Evolutionary conservation across 116 monocot species (phyloP), one percentile per base, ranked within the genome.

Genomic region (Thalassia testudinum): DNA sequence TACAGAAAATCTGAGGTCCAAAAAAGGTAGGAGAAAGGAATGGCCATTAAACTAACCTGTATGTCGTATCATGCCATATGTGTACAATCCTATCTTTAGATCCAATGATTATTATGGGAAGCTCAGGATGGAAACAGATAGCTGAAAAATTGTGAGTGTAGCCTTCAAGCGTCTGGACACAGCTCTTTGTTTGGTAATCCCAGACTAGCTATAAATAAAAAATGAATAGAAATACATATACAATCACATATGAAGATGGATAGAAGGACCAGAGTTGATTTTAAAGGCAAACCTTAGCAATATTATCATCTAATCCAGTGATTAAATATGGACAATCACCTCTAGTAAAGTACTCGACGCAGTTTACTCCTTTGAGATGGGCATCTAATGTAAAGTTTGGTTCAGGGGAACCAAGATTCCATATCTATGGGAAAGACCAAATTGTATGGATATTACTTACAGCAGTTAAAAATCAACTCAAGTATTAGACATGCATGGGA

Each of bases 131-230:
- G 50, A 87, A 93, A 54, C 78, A 75, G 17, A 83, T 87, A 66
- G 87, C 72, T 22, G 80, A 83, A 44, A 93, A 83, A 72, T 93
- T 93, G 59, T 87, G 83, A 16, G 83, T 87, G 62, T 93, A 87
- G n/a, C 92, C 92, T 62, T 93, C 92, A 56, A 93, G 78, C 17
- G 92, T 87, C 65, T 92, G 92, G 37, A 92, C 83, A 50, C 92
- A 93, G 51, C 83, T 86, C 67, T 80, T 87, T 21, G 92, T 93
- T 73, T 93, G 92, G 58, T 83, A 93, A 63, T 87, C 87, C 87
- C 93, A 87, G 18, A 87, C 81, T 87, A 87, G 71, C 49, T 56
- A 52, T 16, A 21, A 65, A 26, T 53, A 8, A 73, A n/a, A n/a
- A n/a, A n/a, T n/a, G n/a, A n/a, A n/a, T n/a, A n/a, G n/a, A n/a